Conservation (phyloP, 2,329 filamentous ascomycete genomes). For the Proliferodiscus dingleyae region DNA sequence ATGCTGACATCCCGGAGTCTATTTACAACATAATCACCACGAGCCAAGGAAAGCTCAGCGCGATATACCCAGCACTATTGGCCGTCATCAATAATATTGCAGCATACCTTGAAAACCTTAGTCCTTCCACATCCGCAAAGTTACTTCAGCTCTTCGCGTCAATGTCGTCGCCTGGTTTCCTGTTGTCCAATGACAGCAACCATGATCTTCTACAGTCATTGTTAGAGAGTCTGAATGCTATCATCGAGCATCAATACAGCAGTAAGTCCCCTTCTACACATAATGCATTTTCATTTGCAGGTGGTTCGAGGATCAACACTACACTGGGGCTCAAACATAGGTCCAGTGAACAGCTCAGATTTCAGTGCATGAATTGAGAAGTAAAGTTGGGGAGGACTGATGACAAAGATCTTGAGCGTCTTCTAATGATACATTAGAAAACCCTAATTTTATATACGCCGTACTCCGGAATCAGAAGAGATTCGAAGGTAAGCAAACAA, state of each 20-base stretch:
- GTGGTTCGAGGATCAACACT: no score
- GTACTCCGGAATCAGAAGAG: conserved; percentile 75
- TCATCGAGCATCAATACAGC: conserved; percentile 82
- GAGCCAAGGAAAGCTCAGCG: conserved; percentile 83
- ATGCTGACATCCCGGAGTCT: conserved; percentile 50
- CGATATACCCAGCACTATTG: conserved; percentile 85
- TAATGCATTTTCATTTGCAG: no score
- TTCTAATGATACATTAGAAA: conserved; percentile 43
- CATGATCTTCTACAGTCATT: conserved; percentile 75
- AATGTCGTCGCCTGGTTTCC: conserved; percentile 89
- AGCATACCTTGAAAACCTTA: conserved; percentile 75
- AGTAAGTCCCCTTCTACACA: conserved; percentile 57
- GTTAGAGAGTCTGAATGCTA: conserved; percentile 82
- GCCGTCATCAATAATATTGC: conserved; percentile 93
- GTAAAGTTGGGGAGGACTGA: not conserved
- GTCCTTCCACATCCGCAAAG: conserved; percentile 69
- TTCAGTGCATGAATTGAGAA: conserved; percentile 14
- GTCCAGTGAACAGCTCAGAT: no score
- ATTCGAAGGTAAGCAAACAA: conserved; percentile 53
- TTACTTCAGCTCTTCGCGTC: conserved; percentile 83
- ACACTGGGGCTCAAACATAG: no score
- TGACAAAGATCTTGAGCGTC: no score
- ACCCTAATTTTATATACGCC: conserved; percentile 74
- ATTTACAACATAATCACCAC: conserved; percentile 88
- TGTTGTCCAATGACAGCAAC: conserved; percentile 89